Evolutionary conservation across 2,329 filamentous ascomycete species (phyloP).

Genomic region (Cryphonectria japonica): DNA sequence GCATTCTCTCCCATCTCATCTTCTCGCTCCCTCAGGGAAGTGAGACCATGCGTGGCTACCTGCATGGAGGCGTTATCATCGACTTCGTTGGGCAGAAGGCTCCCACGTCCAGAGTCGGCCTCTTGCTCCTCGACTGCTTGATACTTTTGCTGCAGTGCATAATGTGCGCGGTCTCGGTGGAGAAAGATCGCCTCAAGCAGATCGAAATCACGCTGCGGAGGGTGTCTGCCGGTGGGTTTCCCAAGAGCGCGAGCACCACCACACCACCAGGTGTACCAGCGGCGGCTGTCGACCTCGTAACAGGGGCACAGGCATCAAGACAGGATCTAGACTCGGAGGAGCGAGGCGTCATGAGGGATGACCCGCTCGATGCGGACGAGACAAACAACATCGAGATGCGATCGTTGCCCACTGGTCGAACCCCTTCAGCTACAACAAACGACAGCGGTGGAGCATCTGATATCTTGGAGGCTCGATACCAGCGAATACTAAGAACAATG

Average conservation of each 20-base stretch:
- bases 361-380: conserved; percentile 42
- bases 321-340: conserved; percentile 63
- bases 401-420: conserved; percentile 34
- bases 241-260: conserved; percentile 26
- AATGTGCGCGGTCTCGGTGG: conserved; percentile 66
- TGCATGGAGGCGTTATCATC: conserved; percentile 69
- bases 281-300: conserved; percentile 20
- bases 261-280: conserved; percentile 36
- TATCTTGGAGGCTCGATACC: conserved; percentile 24
- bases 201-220: conserved; percentile 43
- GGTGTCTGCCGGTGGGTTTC: conserved; percentile 24
- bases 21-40: conserved; percentile 58
- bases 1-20: conserved; percentile 63
- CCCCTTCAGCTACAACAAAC: conserved; percentile 29
- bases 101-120: conserved; percentile 58
- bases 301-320: conserved; percentile 30
- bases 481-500: conserved; percentile 30
- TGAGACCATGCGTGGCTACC: conserved; percentile 65
- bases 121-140: conserved; percentile 59
- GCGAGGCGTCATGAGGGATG: conserved; percentile 51
- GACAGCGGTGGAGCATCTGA: conserved; percentile 32
- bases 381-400: conserved; percentile 52
- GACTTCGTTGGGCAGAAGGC: conserved; percentile 71
- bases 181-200: conserved; percentile 60
- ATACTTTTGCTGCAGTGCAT: conserved; percentile 63